These are phyloP conservation scores for Fusarium citri DNA, from an alignment of 2,329 filamentous ascomycete genomes.

Conservation along the genomic window DNA sequence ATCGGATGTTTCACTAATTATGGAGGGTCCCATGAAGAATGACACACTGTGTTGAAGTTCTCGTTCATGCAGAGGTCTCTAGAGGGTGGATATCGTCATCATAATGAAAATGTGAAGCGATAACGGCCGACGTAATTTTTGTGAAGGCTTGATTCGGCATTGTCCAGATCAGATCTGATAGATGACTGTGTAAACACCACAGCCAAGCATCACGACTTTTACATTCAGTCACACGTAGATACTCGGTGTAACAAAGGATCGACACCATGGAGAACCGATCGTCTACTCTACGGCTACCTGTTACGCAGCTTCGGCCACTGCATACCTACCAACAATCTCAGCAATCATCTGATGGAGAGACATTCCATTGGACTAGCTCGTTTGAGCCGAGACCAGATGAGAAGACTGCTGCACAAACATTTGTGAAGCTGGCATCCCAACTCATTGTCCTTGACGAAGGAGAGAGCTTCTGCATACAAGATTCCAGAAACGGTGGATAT, in stretches of 20 bases:
- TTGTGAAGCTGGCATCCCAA: conserved; percentile 6
- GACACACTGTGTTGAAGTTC: conserved; percentile 4
- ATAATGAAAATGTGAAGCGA: neutral
- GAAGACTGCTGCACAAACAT: neutral
- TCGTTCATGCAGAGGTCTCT: neutral
- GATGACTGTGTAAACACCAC: conserved; percentile 6
- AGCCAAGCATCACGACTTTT: neutral
- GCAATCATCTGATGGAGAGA: neutral
- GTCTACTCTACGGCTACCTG: neutral
- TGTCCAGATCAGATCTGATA: neutral
- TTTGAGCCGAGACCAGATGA: neutral
- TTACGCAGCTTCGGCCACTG: conserved; percentile 33
- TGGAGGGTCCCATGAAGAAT: neutral
- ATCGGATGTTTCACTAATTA: conserved; percentile 21
- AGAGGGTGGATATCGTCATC: conserved; percentile 12
- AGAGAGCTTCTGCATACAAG: conserved; percentile 12
- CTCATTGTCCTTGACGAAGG: conserved; percentile 6
- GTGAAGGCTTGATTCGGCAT: neutral
- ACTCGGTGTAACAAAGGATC: neutral
- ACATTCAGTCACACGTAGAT: neutral
- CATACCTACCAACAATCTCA: conserved; percentile 1
- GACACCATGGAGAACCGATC: conserved; percentile 11
- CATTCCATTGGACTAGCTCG: conserved; percentile 3
- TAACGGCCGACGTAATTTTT: conserved; percentile 6
- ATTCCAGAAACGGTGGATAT: neutral